A percentile compares a stretch with the other conserved stretches of the same genome.
Evolutionary conservation across 352 stramenopile genomes (phyloP).

Genomic region (Pythium scleroteichum): DNA sequence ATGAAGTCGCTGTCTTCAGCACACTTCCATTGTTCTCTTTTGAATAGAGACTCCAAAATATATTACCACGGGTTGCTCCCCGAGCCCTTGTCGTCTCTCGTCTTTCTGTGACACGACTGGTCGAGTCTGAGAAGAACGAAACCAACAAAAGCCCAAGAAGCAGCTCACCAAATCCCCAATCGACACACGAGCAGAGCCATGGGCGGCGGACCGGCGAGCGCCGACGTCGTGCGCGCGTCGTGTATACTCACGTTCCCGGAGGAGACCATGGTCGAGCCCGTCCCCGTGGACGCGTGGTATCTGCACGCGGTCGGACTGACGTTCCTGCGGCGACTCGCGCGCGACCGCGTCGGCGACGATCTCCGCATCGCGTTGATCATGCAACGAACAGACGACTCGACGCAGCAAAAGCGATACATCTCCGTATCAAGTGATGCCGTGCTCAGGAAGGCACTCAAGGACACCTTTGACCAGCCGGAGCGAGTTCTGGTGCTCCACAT

Average conservation of each 20-base stretch:
- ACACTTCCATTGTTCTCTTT: no score
- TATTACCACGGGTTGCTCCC: background rate
- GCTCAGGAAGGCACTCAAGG: constrained; percentile 55
- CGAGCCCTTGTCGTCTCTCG: background rate
- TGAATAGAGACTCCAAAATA: background rate
- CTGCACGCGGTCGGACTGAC: constrained; percentile 67
- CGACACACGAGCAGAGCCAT: constrained; percentile 30
- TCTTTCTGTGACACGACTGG: constrained; percentile 19
- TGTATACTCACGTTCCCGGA: constrained; percentile 85
- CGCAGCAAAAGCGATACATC: constrained; percentile 50
- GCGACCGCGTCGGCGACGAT: constrained; percentile 66
- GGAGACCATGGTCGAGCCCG: constrained; percentile 60
- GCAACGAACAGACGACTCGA: constrained; percentile 31
- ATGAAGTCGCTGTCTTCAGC: background rate
- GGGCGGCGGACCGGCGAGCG: constrained; percentile 63
- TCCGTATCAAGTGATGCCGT: constrained; percentile 56
- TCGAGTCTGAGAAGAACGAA: constrained; percentile 2
- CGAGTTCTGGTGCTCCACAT: constrained; percentile 73
- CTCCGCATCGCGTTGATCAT: constrained; percentile 63
- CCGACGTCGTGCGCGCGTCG: constrained; percentile 78
- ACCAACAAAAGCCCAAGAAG: constrained; percentile 10
- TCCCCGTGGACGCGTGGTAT: constrained; percentile 85
- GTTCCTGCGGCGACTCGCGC: constrained; percentile 68
- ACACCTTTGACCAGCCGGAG: constrained; percentile 65
- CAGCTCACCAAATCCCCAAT: background rate